These are phyloP conservation scores for Jackrogersella multiformis DNA, from an alignment of 495 filamentous ascomycete genomes.

Conservation along the genomic window DNA sequence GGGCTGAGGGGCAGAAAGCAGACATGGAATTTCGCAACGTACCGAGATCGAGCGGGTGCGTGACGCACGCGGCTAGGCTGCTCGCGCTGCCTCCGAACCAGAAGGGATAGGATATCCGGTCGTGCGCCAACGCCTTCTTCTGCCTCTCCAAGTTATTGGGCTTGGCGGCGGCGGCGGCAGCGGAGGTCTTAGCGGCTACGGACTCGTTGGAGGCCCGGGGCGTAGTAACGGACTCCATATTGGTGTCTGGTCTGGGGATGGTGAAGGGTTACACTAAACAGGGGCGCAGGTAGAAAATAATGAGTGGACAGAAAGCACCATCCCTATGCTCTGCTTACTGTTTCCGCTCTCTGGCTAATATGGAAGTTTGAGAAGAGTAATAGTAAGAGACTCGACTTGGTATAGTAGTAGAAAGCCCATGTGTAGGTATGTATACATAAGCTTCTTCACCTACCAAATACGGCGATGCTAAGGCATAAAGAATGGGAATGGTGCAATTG, in stretches of 20 bases:
- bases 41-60: constrained; percentile 89
- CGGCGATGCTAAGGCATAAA: constrained; percentile 41
- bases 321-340: constrained; percentile 41
- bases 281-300: constrained; percentile 30
- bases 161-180: constrained; percentile 30
- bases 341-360: constrained; percentile 22
- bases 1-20: background rate
- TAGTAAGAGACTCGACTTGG: constrained; percentile 27
- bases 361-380: constrained; percentile 15
- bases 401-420: constrained; percentile 3
- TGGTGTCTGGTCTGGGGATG: too few species aligned
- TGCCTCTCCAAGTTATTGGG: constrained; percentile 43
- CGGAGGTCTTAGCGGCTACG: constrained; percentile 22
- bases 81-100: constrained; percentile 96
- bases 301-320: constrained; percentile 36
- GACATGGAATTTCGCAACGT: constrained; percentile 43
- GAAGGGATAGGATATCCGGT: constrained; percentile 75
- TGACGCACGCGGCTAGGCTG: constrained; percentile 87
- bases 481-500: constrained; percentile 29
- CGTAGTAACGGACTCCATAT: constrained; percentile 37
- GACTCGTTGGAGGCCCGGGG: constrained; percentile 30
- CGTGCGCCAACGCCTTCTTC: constrained; percentile 39
- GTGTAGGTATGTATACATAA: too few species aligned
- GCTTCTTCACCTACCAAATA: constrained; percentile 37
- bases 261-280: constrained; percentile 34